A percentile compares a stretch with the other conserved stretches of the same genome.
phyloP scores from a whole-genome alignment of 108 stramenopile species.

The Cyclostephanos invisitatus region DNA sequence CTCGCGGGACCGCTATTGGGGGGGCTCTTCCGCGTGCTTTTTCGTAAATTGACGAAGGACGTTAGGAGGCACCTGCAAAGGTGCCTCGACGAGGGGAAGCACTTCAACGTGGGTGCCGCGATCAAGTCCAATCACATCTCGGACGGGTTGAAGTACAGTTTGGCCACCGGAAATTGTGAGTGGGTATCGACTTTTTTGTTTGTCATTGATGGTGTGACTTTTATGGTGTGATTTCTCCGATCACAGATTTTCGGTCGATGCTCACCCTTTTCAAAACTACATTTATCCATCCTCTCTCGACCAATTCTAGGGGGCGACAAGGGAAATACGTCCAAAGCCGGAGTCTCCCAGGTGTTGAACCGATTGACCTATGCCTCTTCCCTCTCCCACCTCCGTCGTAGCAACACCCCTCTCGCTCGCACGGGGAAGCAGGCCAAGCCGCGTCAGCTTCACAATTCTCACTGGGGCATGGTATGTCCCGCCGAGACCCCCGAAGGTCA shows the following conservation, averaged over 20 bases:
- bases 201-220: neutral
- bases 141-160: slow-evolving; percentile 94
- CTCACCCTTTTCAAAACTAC: neutral
- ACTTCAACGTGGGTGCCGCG: slow-evolving; percentile 93
- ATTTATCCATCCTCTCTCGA: slow-evolving; percentile 8
- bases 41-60: slow-evolving; percentile 94
- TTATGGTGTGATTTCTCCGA: neutral
- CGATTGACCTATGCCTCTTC: slow-evolving; percentile 98
- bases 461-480: slow-evolving; percentile 98
- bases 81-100: slow-evolving; percentile 94
- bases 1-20: slow-evolving; percentile 97
- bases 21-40: slow-evolving; percentile 94
- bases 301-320: slow-evolving; percentile 85
- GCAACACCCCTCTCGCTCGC: slow-evolving; percentile 96
- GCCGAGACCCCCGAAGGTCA: slow-evolving; percentile 97
- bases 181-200: slow-evolving; percentile 16
- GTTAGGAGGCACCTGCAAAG: slow-evolving; percentile 92
- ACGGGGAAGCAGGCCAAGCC: slow-evolving; percentile 99
- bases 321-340: slow-evolving; percentile 90
- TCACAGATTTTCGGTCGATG: neutral
- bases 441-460: slow-evolving; percentile 98
- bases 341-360: slow-evolving; percentile 98
- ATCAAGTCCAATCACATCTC: slow-evolving; percentile 97
- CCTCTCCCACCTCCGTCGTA: slow-evolving; percentile 96
- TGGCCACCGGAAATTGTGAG: slow-evolving; percentile 99